phyloP scores from a whole-genome alignment of 2,329 filamentous ascomycete species.

The Monilinia polystroma region DNA sequence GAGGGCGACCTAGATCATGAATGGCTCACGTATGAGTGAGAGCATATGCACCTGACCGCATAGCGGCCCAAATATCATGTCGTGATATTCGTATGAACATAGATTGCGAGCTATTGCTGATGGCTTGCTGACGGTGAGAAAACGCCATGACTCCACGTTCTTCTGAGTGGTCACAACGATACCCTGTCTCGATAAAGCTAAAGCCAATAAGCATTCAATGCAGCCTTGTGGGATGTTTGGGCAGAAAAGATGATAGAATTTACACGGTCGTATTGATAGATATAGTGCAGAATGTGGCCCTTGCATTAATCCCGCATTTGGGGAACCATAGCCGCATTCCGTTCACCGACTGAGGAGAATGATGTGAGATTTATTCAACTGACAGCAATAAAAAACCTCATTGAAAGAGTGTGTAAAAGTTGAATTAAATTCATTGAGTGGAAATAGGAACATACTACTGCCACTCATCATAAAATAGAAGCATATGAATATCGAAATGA shows the following conservation, averaged over 20 bases:
- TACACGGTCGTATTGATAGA: neutral
- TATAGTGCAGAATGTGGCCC: slow-evolving; percentile 4
- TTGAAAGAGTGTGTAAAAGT: too few species aligned
- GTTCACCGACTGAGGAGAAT: slow-evolving; percentile 4
- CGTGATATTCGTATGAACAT: slow-evolving; percentile 13
- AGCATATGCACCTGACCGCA: slow-evolving; percentile 7
- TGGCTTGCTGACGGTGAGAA: slow-evolving; percentile 20
- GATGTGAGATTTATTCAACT: neutral
- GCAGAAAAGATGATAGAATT: neutral
- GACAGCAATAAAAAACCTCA: neutral
- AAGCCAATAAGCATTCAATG: slow-evolving; percentile 17
- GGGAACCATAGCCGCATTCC: slow-evolving; percentile 7
- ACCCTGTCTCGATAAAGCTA: neutral
- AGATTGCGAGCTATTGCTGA: neutral
- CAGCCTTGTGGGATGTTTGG: slow-evolving; percentile 12
- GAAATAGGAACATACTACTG: neutral
- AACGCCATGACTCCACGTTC: neutral
- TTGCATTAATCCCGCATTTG: slow-evolving; percentile 13
- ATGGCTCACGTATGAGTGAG: neutral
- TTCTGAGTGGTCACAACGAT: neutral
- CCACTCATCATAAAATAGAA: neutral
- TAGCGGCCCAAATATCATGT: neutral
- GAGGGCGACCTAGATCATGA: neutral
- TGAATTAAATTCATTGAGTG: neutral
- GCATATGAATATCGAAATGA: neutral